Evolutionary conservation across 805 yeast genomes (phyloP), one percentile per base, ranked within the genome.

Genomic region (Myxozyma melibiosi): DNA sequence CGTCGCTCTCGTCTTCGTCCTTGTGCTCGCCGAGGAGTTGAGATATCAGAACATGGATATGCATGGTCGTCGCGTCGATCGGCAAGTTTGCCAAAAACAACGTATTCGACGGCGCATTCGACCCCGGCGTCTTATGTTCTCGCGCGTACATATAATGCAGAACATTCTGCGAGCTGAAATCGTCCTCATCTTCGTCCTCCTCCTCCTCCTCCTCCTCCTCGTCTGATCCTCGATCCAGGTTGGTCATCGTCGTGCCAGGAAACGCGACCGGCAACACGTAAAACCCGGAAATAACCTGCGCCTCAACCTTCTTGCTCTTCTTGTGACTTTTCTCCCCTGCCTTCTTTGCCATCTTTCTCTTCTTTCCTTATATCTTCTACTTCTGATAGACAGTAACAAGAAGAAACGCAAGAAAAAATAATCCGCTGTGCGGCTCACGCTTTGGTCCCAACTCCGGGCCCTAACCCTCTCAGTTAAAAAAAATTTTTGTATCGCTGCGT

Each of bases 141-240:
- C 69, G 60, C 4, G 61, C 58, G 45, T 55, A 68, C 11, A 68
- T 41, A 24, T 66, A 65, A 41, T 67, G 70, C 45, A 39, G 20
- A 49, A 51, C 7, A 50, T 34, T 39, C 16, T 44, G 14, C 6
- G 28, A 4, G 14, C 22, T 30, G n/a, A 28, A 20, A 1, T 33
- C 42, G 28, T 16, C 20, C n/a, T 11, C 20, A 45, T 46, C 42
- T 24, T 34, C 49, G 24, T 14, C 11, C 27, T 20, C 37, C 27
- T 33, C 20, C 4, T 38, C 48, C n/a, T 35, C 44, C 11, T 22
- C 42, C 22, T 24, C 42, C 11, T 28, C 50, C 20, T 9, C 20
- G 7, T 38, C 42, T 5, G 41, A 20, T 9, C 13, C 45, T 4
- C n/a, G 42, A 4, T 14, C 27, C 42, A 16, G 25, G 47, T 30